These are phyloP conservation scores for Colletotrichum orbiculare DNA, from an alignment of 2,329 filamentous ascomycete species.

Conservation along the genomic window DNA sequence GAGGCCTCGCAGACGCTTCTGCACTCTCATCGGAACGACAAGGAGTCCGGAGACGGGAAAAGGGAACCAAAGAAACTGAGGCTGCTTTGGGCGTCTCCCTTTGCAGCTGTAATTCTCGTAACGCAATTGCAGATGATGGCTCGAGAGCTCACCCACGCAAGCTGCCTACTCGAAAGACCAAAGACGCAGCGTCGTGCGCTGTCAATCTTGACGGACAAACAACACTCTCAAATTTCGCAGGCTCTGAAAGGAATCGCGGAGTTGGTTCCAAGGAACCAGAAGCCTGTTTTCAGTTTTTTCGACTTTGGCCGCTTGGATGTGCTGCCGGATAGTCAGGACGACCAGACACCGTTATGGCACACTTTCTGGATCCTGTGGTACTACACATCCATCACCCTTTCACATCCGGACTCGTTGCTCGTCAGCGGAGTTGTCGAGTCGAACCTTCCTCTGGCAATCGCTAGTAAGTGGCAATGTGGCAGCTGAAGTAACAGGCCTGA, in stretches of 20 bases:
- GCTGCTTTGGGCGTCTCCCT: slow-evolving; percentile 20
- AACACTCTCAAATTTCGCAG: slow-evolving; percentile 21
- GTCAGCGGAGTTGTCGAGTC: slow-evolving; percentile 27
- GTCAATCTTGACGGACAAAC: slow-evolving; percentile 22
- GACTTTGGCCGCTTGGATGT: slow-evolving; percentile 27
- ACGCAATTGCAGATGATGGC: slow-evolving; percentile 30
- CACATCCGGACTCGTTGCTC: slow-evolving; percentile 15
- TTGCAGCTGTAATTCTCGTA: slow-evolving; percentile 23
- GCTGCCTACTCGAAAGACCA: slow-evolving; percentile 19
- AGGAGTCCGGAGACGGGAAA: neutral
- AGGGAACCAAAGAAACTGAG: slow-evolving; percentile 16
- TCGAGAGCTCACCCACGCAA: slow-evolving; percentile 19
- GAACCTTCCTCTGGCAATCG: slow-evolving; percentile 16
- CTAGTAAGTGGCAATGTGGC: slow-evolving; percentile 3
- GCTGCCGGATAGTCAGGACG: slow-evolving; percentile 1
- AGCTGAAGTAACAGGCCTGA: neutral
- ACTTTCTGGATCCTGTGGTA: slow-evolving; percentile 28
- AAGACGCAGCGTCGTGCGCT: slow-evolving; percentile 18
- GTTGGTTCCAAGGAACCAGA: slow-evolving; percentile 19
- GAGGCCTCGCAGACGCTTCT: slow-evolving; percentile 16
- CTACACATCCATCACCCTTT: slow-evolving; percentile 24
- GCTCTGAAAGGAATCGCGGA: slow-evolving; percentile 18
- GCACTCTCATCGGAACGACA: slow-evolving; percentile 6
- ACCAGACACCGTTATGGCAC: slow-evolving; percentile 27
- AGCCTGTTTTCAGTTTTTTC: slow-evolving; percentile 18